phyloP scores from a whole-genome alignment of 192 early-diverging fungal genomes.

The Diversispora eburnea region DNA sequence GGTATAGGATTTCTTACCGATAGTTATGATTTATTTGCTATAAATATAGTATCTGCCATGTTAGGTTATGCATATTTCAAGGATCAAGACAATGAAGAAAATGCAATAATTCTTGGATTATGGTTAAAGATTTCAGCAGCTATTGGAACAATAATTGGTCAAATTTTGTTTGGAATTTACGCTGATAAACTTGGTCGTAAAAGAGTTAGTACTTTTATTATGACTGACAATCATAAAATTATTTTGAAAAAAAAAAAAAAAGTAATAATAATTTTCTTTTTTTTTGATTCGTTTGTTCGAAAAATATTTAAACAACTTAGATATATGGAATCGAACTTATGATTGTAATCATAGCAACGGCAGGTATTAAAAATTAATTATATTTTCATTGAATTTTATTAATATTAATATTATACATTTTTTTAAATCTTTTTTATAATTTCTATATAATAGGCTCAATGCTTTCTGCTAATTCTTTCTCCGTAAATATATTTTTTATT shows the following conservation, averaged over 20 bases:
- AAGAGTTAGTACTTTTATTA: conserved; percentile 24
- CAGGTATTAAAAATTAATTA: conserved; percentile 49
- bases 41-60: conserved; percentile 89
- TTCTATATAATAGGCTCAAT: conserved; percentile 31
- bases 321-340: conserved; percentile 89
- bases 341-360: conserved; percentile 85
- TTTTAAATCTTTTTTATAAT: not conserved
- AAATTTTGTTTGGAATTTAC: conserved; percentile 77
- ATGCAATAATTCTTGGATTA: too few species aligned
- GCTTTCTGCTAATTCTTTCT: conserved; percentile 66
- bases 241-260: not conserved
- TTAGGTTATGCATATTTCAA: conserved; percentile 68
- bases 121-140: conserved; percentile 31
- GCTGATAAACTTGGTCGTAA: conserved; percentile 90
- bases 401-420: not conserved
- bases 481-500: conserved; percentile 51
- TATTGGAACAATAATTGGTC: conserved; percentile 88
- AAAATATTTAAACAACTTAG: conserved; percentile 23
- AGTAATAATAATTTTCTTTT: not conserved
- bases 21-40: conserved; percentile 93
- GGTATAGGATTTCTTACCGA: conserved; percentile 88
- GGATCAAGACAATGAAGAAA: conserved; percentile 42
- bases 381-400: not conserved
- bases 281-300: conserved; percentile 1
- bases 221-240: not conserved